Base-by-base conservation (phyloP, 2,329 filamentous ascomycete genomes). In the Aureobasidium zeae region DNA sequence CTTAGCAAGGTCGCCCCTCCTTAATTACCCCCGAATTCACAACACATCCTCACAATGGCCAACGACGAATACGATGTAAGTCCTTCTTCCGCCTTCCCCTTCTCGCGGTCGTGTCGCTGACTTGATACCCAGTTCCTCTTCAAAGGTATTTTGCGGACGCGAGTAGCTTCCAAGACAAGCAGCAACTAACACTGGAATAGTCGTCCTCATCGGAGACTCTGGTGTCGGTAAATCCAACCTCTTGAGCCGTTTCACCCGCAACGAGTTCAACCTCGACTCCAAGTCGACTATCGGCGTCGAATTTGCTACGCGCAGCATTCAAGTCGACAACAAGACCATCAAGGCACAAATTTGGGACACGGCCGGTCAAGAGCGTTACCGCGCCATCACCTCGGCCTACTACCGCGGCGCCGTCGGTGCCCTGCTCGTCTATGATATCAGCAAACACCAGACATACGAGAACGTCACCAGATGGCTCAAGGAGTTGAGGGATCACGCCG, bases 261-360 rank as follows among this genome's bases (percentile, higher is more conserved):
- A 98, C 69, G 91, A 98, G 72, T 98, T 98, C 83, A 96, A 96
- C 72, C 78, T 96, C 55, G 91, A 98, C 71, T 94, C 89, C 67
- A 96, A 98, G 79, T 96, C 91, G 52, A 98, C 91, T 57, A 98
- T 98, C 70, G 91, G 91, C 60, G 91, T 98, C 67, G 91, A 98
- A 71, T 98, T 98, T 66, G 91, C 93, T 58, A 98, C 91, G 57
- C 82, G 91, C 53, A 95, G 87, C 55, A 98, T 98, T 65, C 89
- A 96, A 70, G 91, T 98, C 61, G 91, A 98, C 70, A 84, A 85
- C 63, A 98, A 98, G 78, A 98, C 91, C 52, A 98, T 98, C 80
- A 98, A 98, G 77, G 91, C 91, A 57, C 91, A 98, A 74, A 98
- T 98, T 61, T 98, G 93, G 91, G 91, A 98, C 73, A 98, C 91